Evolutionary conservation across 2,329 filamentous ascomycete genomes (phyloP), one percentile per base, ranked within the genome.

Genomic region (Xylariaceae sp.): DNA sequence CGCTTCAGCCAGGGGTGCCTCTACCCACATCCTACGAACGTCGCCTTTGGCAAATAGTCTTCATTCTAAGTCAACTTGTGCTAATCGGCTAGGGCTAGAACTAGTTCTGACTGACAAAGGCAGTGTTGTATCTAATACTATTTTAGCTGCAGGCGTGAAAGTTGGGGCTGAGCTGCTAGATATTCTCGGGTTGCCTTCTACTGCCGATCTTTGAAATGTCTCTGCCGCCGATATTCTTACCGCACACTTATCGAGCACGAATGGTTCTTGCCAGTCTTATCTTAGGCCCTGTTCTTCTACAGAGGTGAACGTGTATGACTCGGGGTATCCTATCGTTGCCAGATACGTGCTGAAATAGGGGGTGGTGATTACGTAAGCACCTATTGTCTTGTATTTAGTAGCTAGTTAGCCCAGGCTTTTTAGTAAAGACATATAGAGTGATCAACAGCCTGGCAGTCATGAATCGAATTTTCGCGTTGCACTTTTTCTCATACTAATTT

Each of bases 241-340:
- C 11, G 49, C 20, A 21, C 17, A 12, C 2, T 21, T 51, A 14
- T 33, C 49, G 14, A 45, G 46, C 14, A 23, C 5, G 2, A n/a
- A 51, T 5, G 49, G 49, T 11, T 12, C 21, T 20, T 51, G 49
- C 45, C 45, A 40, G 27, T 49, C 49, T n/a, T 49, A 49, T 39
- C 19, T 49, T 7, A 34, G 45, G 5, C 38, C n/a, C n/a, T n/a
- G 34, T 21, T 35, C 7, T 8, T 6, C 46, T 4, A 51, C 45
- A 4, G 49, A 46, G 27, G 25, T 51, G 6, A 51, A 46, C 16
- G 46, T 49, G n/a, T 49, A 43, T 21, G 49, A 51, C 16, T 43
- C 49, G 1, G 23, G 32, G 2, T 48, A 49, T n/a, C 46, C 49
- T 5, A 42, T 51, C 17, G 20, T 49, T 4, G 49, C 49, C 19